Base-by-base conservation (phyloP, 2,329 filamentous ascomycete genomes). In the Cladosporium velox region DNA sequence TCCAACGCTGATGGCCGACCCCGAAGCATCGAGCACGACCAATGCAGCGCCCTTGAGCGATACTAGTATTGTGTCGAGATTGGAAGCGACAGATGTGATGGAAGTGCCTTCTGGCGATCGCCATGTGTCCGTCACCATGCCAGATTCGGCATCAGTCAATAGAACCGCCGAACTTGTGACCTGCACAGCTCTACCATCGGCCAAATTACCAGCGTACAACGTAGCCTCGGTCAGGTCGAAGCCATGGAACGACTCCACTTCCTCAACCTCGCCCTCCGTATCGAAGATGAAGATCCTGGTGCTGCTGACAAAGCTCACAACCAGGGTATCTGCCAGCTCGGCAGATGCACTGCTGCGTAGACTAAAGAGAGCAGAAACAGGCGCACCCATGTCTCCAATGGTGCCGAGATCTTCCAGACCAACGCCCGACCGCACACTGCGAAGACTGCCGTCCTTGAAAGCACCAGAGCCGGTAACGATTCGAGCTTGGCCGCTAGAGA, bases 401-500 rank as follows among this genome's bases (percentile, higher is more conserved):
- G 94, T 85, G 24, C 93, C 94, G 18, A 93, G 80, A 65, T 97
- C 92, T 75, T 97, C 92, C 61, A 98, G 85, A 0, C 93, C 93
- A 60, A 99, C 93, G 59, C 95, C 96, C 76, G 94, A 98, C 64
- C 95, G 87, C 26, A 99, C 92, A 75, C 92, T 97, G 67, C 95
- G 85, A 63, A 99, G 80, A 65, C 91, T 94, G 21, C 95, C 95
- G 73, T 97, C 92, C 70, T 91, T 89, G 75, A 92, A 95, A 0
- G 91, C 93, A 32, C 95, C 95, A 65, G 93, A 97, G 0, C 93
- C 94, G 2, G 94, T 93, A 12, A 99, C 92, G 67, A 99, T 91
- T 47, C 93, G 87, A 55, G 95, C 93, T 78, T 99, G 94, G 0
- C 95, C 95, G 0, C 94, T 97, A 0, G 93, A 96, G 74, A 97